Evolutionary conservation across 352 stramenopile species (phyloP), one percentile per base, ranked within the genome.

Genomic region (Pythium sukuiense): DNA sequence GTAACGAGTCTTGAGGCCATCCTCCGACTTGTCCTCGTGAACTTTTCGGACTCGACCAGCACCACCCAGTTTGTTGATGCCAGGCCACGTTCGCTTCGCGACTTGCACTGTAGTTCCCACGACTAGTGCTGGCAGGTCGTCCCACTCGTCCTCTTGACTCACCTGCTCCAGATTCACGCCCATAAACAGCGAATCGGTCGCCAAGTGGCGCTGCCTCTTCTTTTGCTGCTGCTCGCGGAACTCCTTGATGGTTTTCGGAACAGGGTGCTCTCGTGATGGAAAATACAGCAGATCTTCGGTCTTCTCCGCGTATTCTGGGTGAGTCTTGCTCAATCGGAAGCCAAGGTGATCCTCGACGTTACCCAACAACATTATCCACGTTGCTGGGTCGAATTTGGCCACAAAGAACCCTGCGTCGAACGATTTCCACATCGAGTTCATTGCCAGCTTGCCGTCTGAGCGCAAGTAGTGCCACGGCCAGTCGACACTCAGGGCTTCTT

Each of bases 41-140:
- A 87, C 77, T 69, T 80, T 83, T 11, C 76, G 76, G 37, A 95
- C 77, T 33, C 87, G 82, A 33, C 82, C 87, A 9, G 83, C 80
- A 16, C 87, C 87, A 13, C 87, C 87, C 6, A 93, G 76, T 61
- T 93, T 95, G 66, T 95, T 95, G 71, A 95, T 95, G 2, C 87
- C 87, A 33, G 87, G 83, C 87, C 87, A 95, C 13, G 85, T 95
- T 11, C 87, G 83, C 64, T 90, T 92, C 0, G 79, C 85, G 2
- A 95, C 87, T 14, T 76, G 85, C 7, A 93, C 85, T 24, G 83
- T 91, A 0, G 76, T 83, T 1, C 83, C 81, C 9, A 89, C 71
- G 0, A 66, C 73, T 2, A 93, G 68, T 6, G 83, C 59, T 26
- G 72, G 76, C 35, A 77, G 56, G 49, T 83, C 69, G 55, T 87